Base-by-base conservation (phyloP, 768 basidiomycete species). In the Pleurotus djamor region DNA sequence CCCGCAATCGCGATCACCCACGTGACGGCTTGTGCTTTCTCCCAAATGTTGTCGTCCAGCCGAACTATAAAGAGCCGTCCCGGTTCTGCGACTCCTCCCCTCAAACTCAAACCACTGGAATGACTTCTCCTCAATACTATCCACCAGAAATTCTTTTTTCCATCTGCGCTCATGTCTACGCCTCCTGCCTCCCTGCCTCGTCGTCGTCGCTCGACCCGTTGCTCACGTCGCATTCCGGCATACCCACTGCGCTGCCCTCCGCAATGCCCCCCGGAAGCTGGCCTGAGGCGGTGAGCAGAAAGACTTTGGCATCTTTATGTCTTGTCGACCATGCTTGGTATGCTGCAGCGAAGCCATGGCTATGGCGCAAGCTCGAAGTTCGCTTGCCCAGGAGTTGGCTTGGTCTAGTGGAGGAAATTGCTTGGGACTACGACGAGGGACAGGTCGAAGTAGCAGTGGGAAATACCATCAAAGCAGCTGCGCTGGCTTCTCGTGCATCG, bases 351-450 rank as follows among this genome's bases (percentile, higher is more conserved):
- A 89, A 88, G 64, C 92, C 92, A 0, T 94, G 89, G 90, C 76
- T 95, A 4, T 95, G 92, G 92, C 83, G 83, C 59, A 86, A 86
- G 60, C 76, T 94, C 62, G 92, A 94, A 69, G 88, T 95, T 52
- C 83, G 91, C 4, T 82, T 94, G 4, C 92, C 92, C 8, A 83
- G 87, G n/a, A 86, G 83, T 63, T 95, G 92, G 91, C 84, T 95
- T 12, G 78, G 89, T 8, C 79, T 95, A 45, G 82, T 94, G 13
- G 90, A 92, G 45, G 86, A 91, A 65, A 84, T 95, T 36, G 81
- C 87, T 1, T 90, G 88, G 71, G 86, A 84, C 14, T 88, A 88
- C 58, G 83, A 84, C 43, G 85, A 87, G 58, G 84, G 88, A 5
- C 61, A 60, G 48, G 38, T 57, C 14, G 59, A 60, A 36, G 14